Evolutionary conservation across 2,329 filamentous ascomycete genomes (phyloP).

Genomic region (Fusarium nurragi): DNA sequence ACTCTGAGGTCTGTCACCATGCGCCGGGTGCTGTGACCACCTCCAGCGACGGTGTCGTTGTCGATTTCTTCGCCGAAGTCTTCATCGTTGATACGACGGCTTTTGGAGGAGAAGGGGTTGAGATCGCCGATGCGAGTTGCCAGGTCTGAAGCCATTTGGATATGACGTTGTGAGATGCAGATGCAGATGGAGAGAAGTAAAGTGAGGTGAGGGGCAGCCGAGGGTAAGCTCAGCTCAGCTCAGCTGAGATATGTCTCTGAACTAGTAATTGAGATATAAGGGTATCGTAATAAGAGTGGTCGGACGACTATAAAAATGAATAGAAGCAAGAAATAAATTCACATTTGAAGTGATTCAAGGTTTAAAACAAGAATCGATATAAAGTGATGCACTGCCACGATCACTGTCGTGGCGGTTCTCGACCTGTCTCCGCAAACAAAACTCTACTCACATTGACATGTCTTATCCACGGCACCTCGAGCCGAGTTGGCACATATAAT

Average conservation of each 20-base stretch:
- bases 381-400: slow-evolving; percentile 28
- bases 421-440: neutral
- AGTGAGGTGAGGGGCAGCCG: slow-evolving; percentile 33
- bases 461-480: slow-evolving; percentile 12
- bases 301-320: neutral
- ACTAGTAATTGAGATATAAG: neutral
- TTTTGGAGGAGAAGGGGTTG: slow-evolving; percentile 46
- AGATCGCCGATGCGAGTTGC: slow-evolving; percentile 43
- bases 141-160: slow-evolving; percentile 42
- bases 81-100: slow-evolving; percentile 45
- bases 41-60: slow-evolving; percentile 62
- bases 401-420: slow-evolving; percentile 17
- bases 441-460: slow-evolving; percentile 2
- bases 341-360: neutral
- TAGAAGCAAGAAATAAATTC: neutral
- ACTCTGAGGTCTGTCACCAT: slow-evolving; percentile 65
- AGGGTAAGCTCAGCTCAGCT: slow-evolving; percentile 15
- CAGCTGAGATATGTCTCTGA: neutral
- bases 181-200: slow-evolving; percentile 12
- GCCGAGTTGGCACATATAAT: slow-evolving; percentile 25
- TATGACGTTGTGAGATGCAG: slow-evolving; percentile 11
- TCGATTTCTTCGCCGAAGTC: slow-evolving; percentile 49
- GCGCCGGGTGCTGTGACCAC: slow-evolving; percentile 63
- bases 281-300: neutral
- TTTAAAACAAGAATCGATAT: slow-evolving; percentile 12